Evolutionary conservation across 1,139 yeast species (phyloP).

Genomic region (Pichia kudriavzevii): DNA sequence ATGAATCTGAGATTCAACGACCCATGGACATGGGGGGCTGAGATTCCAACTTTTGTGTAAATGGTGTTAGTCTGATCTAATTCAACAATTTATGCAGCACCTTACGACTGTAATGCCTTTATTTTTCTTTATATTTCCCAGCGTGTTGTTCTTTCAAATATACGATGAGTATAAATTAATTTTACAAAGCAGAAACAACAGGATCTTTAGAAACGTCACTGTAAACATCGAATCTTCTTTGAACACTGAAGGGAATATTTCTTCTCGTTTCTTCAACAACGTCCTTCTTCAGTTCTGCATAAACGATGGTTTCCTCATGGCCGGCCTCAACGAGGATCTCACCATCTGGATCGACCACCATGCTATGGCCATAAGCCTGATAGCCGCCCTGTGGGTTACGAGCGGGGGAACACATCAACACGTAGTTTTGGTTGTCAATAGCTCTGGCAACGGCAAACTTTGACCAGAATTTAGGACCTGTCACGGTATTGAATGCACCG

Average conservation of each 20-base stretch:
- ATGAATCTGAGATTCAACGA: constrained; percentile 73
- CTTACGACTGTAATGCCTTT: too few species aligned
- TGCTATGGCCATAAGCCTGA: constrained; percentile 90
- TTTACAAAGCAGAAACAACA: constrained; percentile 17
- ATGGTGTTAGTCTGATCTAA: too few species aligned
- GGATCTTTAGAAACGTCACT: constrained; percentile 46
- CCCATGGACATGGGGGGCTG: constrained; percentile 63
- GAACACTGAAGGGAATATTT: constrained; percentile 70
- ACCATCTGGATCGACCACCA: constrained; percentile 85
- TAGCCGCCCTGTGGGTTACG: constrained; percentile 67
- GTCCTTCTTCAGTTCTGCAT: constrained; percentile 69
- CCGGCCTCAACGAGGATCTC: constrained; percentile 75
- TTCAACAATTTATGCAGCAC: too few species aligned
- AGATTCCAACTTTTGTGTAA: constrained; percentile 41
- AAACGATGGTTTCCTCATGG: constrained; percentile 72
- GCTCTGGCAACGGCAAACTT: constrained; percentile 81
- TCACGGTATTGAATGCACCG: constrained; percentile 91
- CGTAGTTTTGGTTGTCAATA: constrained; percentile 79
- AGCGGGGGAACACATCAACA: constrained; percentile 82
- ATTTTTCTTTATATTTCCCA: too few species aligned
- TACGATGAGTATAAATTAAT: too few species aligned
- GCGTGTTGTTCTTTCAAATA: too few species aligned
- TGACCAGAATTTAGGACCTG: constrained; percentile 95
- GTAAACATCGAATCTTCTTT: constrained; percentile 82
- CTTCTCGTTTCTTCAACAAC: constrained; percentile 53